Evolutionary conservation across 306 rosid species (phyloP), one percentile per base, ranked within the genome.

Genomic region (Vicia sativa): DNA sequence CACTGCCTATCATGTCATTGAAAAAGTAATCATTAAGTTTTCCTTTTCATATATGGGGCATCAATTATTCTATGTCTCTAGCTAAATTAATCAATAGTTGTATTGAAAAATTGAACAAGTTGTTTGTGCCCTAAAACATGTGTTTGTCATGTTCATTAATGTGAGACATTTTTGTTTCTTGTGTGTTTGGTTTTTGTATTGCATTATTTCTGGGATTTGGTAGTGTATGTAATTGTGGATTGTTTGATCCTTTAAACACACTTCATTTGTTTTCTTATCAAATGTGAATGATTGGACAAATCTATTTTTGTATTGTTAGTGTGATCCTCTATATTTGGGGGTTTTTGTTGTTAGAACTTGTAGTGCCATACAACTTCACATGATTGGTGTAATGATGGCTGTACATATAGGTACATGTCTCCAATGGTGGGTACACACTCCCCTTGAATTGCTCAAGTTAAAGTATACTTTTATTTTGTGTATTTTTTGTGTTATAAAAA

Each of bases 381-480:
- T 78, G 82, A 49, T 61, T 68, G 68, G 26, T 43, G 39, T 48
- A 44, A 54, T 44, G 42, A 62, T 73, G 37, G 37, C 13, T 57
- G 71, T 60, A 66, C 77, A 64, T 70, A 11, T 7, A 65, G 65
- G 70, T 77, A 60, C 74, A 19, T 72, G 82, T 72, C 71, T 58
- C 26, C 31, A 14, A 8, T 42, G 35, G 39, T 72, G 67, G 65
- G 78, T 52, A 21, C 74, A 21, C 74, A 72, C 18, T 52, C 0
- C 66, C 68, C 65, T 72, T 78, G 54, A 52, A 35, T 60, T 72
- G 26, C 70, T 28, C 60, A n/a, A n/a, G 43, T 39, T 72, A 19
- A 66, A 26, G 69, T 21, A 41, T 63, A 66, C 14, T 35, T 39
- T 29, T 18, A 41, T 60, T 72, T 71, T 46, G 59, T 48, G 52